Evolutionary conservation across 495 filamentous ascomycete genomes (phyloP).

Genomic region (Elasticomyces elasticus): DNA sequence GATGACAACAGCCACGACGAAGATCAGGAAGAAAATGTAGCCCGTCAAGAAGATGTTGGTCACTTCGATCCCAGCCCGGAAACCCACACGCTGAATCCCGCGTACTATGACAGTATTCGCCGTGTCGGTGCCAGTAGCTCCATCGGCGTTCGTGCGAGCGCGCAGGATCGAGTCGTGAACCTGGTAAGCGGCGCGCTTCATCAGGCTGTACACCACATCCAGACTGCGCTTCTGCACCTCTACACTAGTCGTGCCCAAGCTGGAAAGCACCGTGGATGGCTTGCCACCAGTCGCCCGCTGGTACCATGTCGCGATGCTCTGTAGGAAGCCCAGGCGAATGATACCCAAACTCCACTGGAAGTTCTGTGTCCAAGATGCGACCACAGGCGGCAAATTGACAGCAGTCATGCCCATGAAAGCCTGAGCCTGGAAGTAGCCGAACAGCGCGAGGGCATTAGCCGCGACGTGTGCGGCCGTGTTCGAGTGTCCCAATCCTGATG

Average conservation of each 20-base stretch:
- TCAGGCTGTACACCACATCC: constrained; percentile 32
- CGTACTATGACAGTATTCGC: constrained; percentile 56
- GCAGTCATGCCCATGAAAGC: constrained; percentile 87
- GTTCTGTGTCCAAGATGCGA: constrained; percentile 91
- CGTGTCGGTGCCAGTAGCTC: constrained; percentile 10
- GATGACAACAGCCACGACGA: constrained; percentile 61
- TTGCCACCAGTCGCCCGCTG: constrained; percentile 86
- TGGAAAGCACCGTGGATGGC: constrained; percentile 68
- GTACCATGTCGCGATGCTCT: constrained; percentile 89
- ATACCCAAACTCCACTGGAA: constrained; percentile 99
- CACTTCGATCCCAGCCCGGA: constrained; percentile 70
- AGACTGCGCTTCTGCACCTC: constrained; percentile 68
- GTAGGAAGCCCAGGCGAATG: constrained; percentile 77
- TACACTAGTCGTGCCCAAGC: constrained; percentile 66
- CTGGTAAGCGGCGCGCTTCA: constrained; percentile 34
- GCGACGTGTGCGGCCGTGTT: constrained; percentile 95
- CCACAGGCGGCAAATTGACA: constrained; percentile 80
- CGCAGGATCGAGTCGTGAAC: constrained; percentile 5
- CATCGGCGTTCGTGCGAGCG: constrained; percentile 3
- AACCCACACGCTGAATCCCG: constrained; percentile 85
- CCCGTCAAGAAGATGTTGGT: constrained; percentile 95
- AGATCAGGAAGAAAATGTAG: constrained; percentile 78
- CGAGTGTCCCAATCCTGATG: constrained; percentile 49
- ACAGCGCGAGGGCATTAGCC: constrained; percentile 82
- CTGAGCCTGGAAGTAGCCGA: constrained; percentile 92